phyloP scores from a whole-genome alignment of 331 rosid genomes.

The Dryas integrifolia region DNA sequence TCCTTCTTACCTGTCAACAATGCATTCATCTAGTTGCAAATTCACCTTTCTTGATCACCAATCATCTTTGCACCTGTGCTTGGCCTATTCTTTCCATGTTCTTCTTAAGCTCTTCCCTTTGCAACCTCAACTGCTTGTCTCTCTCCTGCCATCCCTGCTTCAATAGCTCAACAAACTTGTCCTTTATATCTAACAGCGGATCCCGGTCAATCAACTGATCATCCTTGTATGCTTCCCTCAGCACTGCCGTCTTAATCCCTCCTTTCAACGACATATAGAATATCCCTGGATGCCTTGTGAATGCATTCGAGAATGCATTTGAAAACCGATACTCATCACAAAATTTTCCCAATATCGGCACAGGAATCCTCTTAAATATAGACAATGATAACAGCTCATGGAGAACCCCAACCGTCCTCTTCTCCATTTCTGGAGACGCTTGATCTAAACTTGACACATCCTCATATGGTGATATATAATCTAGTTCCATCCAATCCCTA shows the following conservation, averaged over 20 bases:
- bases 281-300: constrained; percentile 73
- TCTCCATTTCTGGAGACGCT: constrained; percentile 73
- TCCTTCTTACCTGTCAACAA: constrained; percentile 21
- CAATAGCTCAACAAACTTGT: constrained; percentile 57
- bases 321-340: constrained; percentile 69
- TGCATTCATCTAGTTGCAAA: constrained; percentile 9
- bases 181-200: constrained; percentile 65
- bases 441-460: constrained; percentile 56
- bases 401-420: constrained; percentile 67
- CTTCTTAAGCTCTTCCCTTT: constrained; percentile 38
- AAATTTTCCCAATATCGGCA: constrained; percentile 71
- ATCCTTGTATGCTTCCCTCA: constrained; percentile 67
- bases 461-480: constrained; percentile 62
- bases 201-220: constrained; percentile 57
- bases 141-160: constrained; percentile 69
- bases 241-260: constrained; percentile 66
- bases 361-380: constrained; percentile 59
- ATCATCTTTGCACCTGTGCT: constrained; percentile 15
- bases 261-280: constrained; percentile 80
- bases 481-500: constrained; percentile 85
- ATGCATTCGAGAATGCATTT: constrained; percentile 53
- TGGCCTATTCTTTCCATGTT: constrained; percentile 38
- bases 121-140: constrained; percentile 42
- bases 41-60: constrained; percentile 5
- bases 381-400: constrained; percentile 78